Percentiles rank a stretch among this genome's conserved stretches.
Evolutionary conservation across 2,329 filamentous ascomycete species (phyloP).

Genomic region (Herpotrichia juniperi): DNA sequence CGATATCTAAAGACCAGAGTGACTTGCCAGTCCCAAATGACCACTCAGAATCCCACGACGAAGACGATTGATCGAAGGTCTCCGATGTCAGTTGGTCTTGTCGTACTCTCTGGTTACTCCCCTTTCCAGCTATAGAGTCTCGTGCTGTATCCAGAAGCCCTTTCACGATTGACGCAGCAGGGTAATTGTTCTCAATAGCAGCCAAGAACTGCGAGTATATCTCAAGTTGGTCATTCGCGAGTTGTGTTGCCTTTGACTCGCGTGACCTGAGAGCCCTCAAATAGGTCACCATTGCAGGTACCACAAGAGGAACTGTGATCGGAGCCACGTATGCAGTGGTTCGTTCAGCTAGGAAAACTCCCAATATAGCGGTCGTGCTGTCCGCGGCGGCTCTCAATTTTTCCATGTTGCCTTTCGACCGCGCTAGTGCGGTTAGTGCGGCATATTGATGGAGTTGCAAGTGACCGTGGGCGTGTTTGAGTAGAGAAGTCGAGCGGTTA

Average conservation of each 20-base stretch:
- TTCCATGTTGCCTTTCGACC: conserved; percentile 1
- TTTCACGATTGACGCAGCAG: conserved; percentile 13
- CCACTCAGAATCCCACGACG: not conserved
- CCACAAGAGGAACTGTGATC: conserved; percentile 11
- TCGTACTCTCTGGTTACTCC: not conserved
- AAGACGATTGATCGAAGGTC: not conserved
- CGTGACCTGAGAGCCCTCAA: not conserved
- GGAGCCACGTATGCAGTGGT: conserved; percentile 5
- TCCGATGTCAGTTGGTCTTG: not conserved
- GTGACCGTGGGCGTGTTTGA: conserved; percentile 8
- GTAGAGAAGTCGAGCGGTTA: conserved; percentile 1
- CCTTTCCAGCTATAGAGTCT: not conserved
- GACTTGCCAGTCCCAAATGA: not conserved
- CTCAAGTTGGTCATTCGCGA: conserved; percentile 2
- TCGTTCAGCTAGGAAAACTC: conserved; percentile 2
- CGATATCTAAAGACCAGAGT: too few relatives aligned
- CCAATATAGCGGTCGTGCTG: conserved; percentile 4
- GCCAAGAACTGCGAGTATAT: conserved; percentile 8
- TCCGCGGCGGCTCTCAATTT: conserved; percentile 4
- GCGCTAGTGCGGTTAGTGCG: conserved; percentile 8
- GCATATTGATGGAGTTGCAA: conserved; percentile 13
- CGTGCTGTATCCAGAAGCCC: conserved; percentile 4
- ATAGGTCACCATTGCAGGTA: conserved; percentile 15
- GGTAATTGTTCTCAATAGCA: conserved; percentile 15
- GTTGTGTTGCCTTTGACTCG: not conserved